These are phyloP conservation scores for Dicorynia guianensis DNA, from an alignment of 306 rosid species.

Conservation along the genomic window DNA sequence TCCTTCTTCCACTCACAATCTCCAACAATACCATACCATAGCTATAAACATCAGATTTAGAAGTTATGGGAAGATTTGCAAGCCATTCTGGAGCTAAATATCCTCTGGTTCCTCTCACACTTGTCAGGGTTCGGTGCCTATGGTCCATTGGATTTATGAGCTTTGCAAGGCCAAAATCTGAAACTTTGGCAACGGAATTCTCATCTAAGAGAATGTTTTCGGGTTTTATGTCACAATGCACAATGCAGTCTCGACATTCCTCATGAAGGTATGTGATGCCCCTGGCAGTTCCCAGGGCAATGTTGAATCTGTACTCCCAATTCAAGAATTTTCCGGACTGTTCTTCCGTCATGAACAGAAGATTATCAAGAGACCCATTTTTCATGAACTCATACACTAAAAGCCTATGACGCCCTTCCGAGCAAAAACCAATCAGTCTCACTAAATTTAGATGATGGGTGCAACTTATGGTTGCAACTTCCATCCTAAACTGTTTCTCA, in stretches of 20 bases:
- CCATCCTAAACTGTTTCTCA: constrained; percentile 66
- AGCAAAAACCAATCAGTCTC: constrained; percentile 68
- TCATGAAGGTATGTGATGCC: constrained; percentile 90
- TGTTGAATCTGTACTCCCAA: constrained; percentile 74
- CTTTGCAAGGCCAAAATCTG: constrained; percentile 91
- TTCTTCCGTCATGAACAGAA: constrained; percentile 45
- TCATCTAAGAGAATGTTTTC: constrained; percentile 87
- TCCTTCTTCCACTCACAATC: constrained; percentile 86
- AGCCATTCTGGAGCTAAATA: constrained; percentile 91
- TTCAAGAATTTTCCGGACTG: constrained; percentile 47
- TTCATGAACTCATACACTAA: constrained; percentile 68
- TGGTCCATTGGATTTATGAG: constrained; percentile 68
- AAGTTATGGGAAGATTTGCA: constrained; percentile 75
- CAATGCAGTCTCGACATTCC: constrained; percentile 87
- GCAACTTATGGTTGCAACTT: constrained; percentile 68
- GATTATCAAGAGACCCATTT: constrained; percentile 59
- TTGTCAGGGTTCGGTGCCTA: constrained; percentile 65
- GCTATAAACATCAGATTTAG: constrained; percentile 83
- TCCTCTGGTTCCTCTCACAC: constrained; percentile 86
- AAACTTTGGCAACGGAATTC: constrained; percentile 69
- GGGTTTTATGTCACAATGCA: constrained; percentile 89
- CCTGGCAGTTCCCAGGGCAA: constrained; percentile 81
- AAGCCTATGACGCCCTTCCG: constrained; percentile 63
- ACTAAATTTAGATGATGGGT: constrained; percentile 87
- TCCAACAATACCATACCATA: constrained; percentile 88